A percentile compares a stretch with the other conserved stretches of the same genome.
phyloP scores from a whole-genome alignment of 73 alveolate species.

The Stentor roeselii region DNA sequence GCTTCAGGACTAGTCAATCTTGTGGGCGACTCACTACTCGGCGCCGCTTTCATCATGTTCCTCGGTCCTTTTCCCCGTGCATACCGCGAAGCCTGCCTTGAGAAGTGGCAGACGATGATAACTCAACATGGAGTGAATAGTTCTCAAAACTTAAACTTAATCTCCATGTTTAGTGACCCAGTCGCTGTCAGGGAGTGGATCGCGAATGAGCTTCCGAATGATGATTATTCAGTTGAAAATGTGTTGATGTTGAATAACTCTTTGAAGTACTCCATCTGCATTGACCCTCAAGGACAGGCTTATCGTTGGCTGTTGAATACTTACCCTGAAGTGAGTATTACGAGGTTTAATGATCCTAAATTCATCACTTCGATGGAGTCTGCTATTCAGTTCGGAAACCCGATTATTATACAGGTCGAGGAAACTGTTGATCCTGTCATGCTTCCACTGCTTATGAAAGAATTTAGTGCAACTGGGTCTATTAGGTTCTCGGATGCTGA shows the following conservation, averaged over 20 bases:
- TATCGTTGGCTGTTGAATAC: constrained; percentile 46
- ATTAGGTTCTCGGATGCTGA: constrained; percentile 44
- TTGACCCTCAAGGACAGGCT: constrained; percentile 99
- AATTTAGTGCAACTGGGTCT: constrained; percentile 24
- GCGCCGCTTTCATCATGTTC: constrained; percentile 97
- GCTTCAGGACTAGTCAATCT: constrained; percentile 82
- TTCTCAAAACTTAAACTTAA: not conserved
- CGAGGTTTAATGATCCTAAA: constrained; percentile 7
- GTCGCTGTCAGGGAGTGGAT: constrained; percentile 21
- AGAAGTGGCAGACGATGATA: constrained; percentile 26
- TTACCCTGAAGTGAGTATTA: not conserved
- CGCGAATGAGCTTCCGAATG: constrained; percentile 73
- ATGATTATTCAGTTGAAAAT: constrained; percentile 97
- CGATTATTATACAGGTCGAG: not conserved
- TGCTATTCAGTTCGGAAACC: not conserved
- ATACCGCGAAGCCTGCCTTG: constrained; percentile 23
- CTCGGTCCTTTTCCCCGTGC: constrained; percentile 95
- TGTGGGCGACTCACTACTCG: constrained; percentile 97
- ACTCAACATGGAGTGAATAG: constrained; percentile 13
- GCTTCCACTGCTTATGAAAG: constrained; percentile 70
- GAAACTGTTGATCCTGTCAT: constrained; percentile 22
- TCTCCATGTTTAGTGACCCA: constrained; percentile 18
- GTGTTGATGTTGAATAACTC: constrained; percentile 97
- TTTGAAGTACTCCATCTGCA: constrained; percentile 96
- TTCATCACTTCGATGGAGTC: not conserved